phyloP scores from a whole-genome alignment of 257 asterid genomes.

The Ehretia macrophylla region DNA sequence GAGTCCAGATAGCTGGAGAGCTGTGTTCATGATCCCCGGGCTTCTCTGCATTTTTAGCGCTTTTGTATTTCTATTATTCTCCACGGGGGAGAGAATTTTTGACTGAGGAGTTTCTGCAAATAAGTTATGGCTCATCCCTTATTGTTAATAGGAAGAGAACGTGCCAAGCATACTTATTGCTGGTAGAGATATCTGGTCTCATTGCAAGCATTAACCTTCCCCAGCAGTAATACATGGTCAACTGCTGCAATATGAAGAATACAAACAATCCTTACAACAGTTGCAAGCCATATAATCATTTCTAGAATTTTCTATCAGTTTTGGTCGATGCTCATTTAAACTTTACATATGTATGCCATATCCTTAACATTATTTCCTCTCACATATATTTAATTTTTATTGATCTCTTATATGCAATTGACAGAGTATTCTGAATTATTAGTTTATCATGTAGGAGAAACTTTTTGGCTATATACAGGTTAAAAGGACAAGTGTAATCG shows the following conservation, averaged over 20 bases:
- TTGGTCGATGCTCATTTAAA: too few relatives aligned
- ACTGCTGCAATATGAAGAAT: neutral
- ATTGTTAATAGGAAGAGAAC: neutral
- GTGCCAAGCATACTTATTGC: neutral
- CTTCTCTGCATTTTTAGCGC: neutral
- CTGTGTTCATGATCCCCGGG: conserved; percentile 2
- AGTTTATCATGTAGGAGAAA: too few relatives aligned
- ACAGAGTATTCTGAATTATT: too few relatives aligned
- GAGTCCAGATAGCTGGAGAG: conserved; percentile 2
- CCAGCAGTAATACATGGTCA: neutral
- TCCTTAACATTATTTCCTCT: too few relatives aligned
- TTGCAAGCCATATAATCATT: too few relatives aligned
- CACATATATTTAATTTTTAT: too few relatives aligned
- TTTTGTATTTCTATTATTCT: neutral
- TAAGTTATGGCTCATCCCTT: neutral
- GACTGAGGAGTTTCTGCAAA: neutral
- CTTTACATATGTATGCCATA: too few relatives aligned
- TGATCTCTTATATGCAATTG: too few relatives aligned
- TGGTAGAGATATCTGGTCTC: neutral
- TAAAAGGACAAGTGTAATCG: too few relatives aligned
- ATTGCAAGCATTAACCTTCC: neutral
- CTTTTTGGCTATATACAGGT: too few relatives aligned
- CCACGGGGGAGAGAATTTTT: conserved; percentile 4
- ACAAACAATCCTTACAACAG: too few relatives aligned
- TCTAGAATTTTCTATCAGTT: too few relatives aligned